These are phyloP conservation scores for Fagus crenata DNA, from an alignment of 306 rosid genomes.

Conservation along the genomic window DNA sequence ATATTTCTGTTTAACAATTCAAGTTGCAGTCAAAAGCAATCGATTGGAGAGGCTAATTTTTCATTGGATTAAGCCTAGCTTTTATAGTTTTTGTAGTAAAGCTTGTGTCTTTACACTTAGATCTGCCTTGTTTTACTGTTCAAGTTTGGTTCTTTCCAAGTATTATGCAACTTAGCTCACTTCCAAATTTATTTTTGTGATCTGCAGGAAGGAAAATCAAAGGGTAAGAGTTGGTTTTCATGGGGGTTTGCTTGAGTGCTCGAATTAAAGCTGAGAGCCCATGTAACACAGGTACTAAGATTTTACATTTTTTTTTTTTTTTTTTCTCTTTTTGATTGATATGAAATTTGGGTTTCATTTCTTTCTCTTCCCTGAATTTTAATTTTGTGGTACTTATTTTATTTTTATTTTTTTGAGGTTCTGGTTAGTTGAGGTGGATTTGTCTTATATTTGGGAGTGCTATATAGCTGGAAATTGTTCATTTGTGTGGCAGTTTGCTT, in stretches of 20 bases:
- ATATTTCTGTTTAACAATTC: background rate
- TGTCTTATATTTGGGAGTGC: background rate
- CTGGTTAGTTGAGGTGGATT: background rate
- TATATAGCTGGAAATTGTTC: background rate
- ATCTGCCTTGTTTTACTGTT: constrained; percentile 33
- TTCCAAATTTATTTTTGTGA: constrained; percentile 24
- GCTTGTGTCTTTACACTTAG: constrained; percentile 24
- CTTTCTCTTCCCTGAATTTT: background rate
- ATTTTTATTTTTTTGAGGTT: background rate
- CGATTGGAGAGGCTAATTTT: constrained; percentile 6
- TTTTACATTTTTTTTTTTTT: constrained; percentile 1
- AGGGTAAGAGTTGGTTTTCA: constrained; percentile 31
- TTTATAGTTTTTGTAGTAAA: constrained; percentile 1
- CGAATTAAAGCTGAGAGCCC: constrained; percentile 35
- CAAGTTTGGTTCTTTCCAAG: constrained; percentile 7
- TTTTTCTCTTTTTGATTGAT: background rate
- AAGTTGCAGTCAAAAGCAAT: constrained; percentile 8
- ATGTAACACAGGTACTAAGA: constrained; percentile 31
- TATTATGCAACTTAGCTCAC: constrained; percentile 15
- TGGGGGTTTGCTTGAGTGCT: constrained; percentile 57
- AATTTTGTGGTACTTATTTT: background rate
- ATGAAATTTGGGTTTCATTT: background rate
- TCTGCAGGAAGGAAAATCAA: constrained; percentile 36
- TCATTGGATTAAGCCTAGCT: constrained; percentile 12
- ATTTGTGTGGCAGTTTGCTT: background rate